These are phyloP conservation scores for Phytophthora brassicae DNA, from an alignment of 352 stramenopile species.

Conservation along the genomic window DNA sequence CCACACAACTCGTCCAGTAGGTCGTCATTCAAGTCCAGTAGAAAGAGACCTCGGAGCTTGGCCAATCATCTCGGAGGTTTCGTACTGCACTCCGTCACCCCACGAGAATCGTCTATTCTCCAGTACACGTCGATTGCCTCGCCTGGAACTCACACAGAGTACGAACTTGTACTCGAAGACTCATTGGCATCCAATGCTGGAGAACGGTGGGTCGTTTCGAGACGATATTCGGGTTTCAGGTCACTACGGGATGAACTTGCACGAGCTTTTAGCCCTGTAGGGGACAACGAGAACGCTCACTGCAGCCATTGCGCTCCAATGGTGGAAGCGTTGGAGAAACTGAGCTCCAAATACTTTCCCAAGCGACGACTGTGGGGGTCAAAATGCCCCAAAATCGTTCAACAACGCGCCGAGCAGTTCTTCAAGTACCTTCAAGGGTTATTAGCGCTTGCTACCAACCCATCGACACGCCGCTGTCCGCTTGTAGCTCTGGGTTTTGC, in stretches of 20 bases:
- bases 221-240: conserved; percentile 70
- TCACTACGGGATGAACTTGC: conserved; percentile 58
- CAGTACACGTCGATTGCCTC: conserved; percentile 49
- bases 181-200: conserved; percentile 15
- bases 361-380: conserved; percentile 65
- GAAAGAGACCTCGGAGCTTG: conserved; percentile 23
- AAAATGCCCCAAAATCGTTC: conserved; percentile 42
- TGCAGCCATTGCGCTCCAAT: conserved; percentile 67
- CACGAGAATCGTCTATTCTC: conserved; percentile 50
- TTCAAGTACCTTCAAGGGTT: conserved; percentile 59
- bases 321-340: conserved; percentile 40
- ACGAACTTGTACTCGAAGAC: conserved; percentile 57
- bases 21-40: conserved; percentile 8
- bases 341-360: conserved; percentile 52
- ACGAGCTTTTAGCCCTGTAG: conserved; percentile 40
- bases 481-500: conserved; percentile 53
- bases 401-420: conserved; percentile 49
- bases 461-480: conserved; percentile 56
- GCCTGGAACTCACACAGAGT: conserved; percentile 59
- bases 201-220: conserved; percentile 60
- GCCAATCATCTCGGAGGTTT: conserved; percentile 57
- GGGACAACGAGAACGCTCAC: conserved; percentile 32
- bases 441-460: conserved; percentile 50
- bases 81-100: conserved; percentile 62
- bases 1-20: conserved; percentile 15